Conservation (phyloP, 495 filamentous ascomycete genomes). For the Aspergillus asperescens region DNA sequence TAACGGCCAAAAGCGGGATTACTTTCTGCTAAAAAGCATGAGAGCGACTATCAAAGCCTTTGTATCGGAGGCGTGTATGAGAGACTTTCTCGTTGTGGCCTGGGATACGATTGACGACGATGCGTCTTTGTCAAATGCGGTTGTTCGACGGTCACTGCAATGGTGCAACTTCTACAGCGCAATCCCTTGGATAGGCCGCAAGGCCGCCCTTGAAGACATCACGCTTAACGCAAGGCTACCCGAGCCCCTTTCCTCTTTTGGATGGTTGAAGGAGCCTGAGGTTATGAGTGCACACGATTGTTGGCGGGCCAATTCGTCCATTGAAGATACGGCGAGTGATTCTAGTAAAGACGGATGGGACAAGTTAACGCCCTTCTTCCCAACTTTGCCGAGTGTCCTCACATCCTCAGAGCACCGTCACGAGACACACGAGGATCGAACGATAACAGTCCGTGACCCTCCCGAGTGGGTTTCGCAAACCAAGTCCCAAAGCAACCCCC, state of each 20-base stretch:
- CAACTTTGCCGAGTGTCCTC: constrained; percentile 24
- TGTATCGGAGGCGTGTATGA: constrained; percentile 47
- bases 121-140: constrained; percentile 42
- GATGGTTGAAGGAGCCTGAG: constrained; percentile 51
- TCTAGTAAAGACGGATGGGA: constrained; percentile 24
- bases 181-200: constrained; percentile 45
- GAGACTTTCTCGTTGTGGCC: constrained; percentile 41
- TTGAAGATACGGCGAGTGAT: constrained; percentile 18
- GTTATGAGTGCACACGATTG: constrained; percentile 49
- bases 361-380: constrained; percentile 26
- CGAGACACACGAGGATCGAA: constrained; percentile 7
- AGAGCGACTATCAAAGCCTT: constrained; percentile 48
- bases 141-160: constrained; percentile 47
- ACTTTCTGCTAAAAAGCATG: constrained; percentile 41
- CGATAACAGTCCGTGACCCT: constrained; percentile 27
- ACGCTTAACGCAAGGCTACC: constrained; percentile 28
- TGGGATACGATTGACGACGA: constrained; percentile 55
- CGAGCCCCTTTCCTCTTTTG: constrained; percentile 49
- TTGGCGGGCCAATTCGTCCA: constrained; percentile 43
- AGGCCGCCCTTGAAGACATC: constrained; percentile 39
- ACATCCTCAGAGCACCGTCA: constrained; percentile 21
- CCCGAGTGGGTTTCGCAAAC: constrained; percentile 38
- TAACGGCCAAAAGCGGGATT: constrained; percentile 45
- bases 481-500: constrained; percentile 38
- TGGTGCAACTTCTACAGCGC: constrained; percentile 56